These are phyloP conservation scores for Penicillium sp. DNA, from an alignment of 2,329 filamentous ascomycete species.

Conservation along the genomic window DNA sequence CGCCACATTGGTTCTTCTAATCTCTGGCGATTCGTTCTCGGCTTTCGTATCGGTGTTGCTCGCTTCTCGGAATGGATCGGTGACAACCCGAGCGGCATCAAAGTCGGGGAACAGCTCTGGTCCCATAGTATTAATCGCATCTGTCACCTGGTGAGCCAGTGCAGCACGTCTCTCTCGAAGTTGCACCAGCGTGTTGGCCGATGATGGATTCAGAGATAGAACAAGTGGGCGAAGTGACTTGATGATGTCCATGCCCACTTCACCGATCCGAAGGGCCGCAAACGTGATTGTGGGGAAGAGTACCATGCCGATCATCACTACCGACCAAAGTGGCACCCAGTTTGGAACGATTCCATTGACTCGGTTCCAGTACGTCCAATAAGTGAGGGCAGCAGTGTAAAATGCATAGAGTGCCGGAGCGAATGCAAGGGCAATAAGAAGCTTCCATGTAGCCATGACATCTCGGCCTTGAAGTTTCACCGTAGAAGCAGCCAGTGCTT, in stretches of 20 bases:
- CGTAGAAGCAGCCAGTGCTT: conserved; percentile 78
- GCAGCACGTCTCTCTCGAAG: conserved; percentile 70
- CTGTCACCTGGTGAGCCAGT: conserved; percentile 78
- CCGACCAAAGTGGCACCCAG: conserved; percentile 74
- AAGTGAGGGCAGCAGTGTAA: conserved; percentile 71
- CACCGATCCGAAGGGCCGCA: conserved; percentile 87
- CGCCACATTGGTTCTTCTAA: conserved; percentile 23
- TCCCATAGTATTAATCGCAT: conserved; percentile 90
- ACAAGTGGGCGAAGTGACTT: conserved; percentile 89
- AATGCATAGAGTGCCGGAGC: conserved; percentile 78
- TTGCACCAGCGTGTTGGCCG: conserved; percentile 77
- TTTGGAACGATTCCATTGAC: conserved; percentile 77
- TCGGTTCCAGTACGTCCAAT: conserved; percentile 77
- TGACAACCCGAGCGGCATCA: conserved; percentile 68
- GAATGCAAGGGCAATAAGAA: conserved; percentile 80
- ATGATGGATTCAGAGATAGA: conserved; percentile 78
- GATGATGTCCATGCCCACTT: conserved; percentile 98
- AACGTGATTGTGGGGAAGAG: conserved; percentile 88
- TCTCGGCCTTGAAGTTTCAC: conserved; percentile 87
- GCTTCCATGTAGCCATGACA: conserved; percentile 92
- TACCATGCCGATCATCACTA: conserved; percentile 71
- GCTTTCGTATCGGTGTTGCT: conserved; percentile 15
- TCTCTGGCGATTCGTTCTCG: conserved; percentile 19
- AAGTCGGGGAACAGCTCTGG: conserved; percentile 98
- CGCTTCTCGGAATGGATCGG: conserved; percentile 47